Evolutionary conservation across 2,329 filamentous ascomycete genomes (phyloP), one percentile per base, ranked within the genome.

Genomic region (Arthrinium puccinioides): DNA sequence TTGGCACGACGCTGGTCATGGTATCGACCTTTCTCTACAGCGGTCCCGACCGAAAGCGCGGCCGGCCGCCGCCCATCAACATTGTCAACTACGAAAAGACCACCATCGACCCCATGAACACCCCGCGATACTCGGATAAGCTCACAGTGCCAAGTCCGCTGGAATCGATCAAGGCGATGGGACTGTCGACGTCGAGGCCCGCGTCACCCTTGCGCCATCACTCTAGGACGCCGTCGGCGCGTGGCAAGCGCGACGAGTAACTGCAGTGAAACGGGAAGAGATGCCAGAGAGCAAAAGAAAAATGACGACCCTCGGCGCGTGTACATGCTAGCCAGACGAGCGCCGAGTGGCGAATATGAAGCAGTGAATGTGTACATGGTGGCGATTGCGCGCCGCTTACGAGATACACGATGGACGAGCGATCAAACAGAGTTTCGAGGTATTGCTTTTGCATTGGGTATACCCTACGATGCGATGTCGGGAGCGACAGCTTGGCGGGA

Each of bases 11-110:
- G 9, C 66, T 92, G 33, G 89, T 97, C 8, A 65, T 96, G 1
- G 71, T 77, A 28, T 83, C 89, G 3, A 94, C 87, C 3, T 96
- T 88, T 57, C 70, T 96, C 13, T 96, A 95, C 66, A 87, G 78
- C 43, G 73, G 74, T 6, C 73, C 79, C 1, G 76, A 87, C 44
- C 66, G 72, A 15, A 69, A 67, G 43, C 69, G 74, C 38, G 64
- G 70, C 37, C 75, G 79, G 13, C 78, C 85, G 16, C 67, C 76
- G 1, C 77, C 82, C 0, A 78, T 87, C 50, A 74, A 66, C 45
- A 80, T 89, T 43, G 82, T 81, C 32, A 77, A 69, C 45, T 88
- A 84, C 53, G 87, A 95, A 57, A 92, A 94, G 62, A 76, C 78
- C 3, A 70, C 71, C 10, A 72, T 80, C 27, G 77, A 76, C 38